Conservation (phyloP, 1,284 basidiomycete genomes). For the Fomitopsis schrenkii region DNA sequence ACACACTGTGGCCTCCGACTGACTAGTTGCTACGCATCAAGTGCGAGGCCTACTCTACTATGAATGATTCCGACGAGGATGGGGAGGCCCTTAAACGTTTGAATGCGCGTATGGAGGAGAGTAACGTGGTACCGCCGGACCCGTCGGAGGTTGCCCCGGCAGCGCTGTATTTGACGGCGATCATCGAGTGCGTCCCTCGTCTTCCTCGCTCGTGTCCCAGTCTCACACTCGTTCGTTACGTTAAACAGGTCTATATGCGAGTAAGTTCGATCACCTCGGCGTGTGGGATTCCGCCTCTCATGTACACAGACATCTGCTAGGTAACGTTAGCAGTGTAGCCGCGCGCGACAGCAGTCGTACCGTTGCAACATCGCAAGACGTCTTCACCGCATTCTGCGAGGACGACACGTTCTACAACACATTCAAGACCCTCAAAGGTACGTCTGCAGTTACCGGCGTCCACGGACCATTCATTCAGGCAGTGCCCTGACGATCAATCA, state of each 20-base stretch:
- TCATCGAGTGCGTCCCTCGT: conserved; percentile 72
- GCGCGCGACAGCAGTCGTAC: conserved; percentile 81
- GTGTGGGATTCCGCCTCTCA: conserved; percentile 3
- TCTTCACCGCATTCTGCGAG: conserved; percentile 85
- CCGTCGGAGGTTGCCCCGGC: conserved; percentile 71
- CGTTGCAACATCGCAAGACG: conserved; percentile 70
- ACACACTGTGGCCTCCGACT: neutral
- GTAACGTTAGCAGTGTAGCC: conserved; percentile 78
- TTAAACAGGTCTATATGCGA: conserved; percentile 72
- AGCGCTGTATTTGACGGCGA: conserved; percentile 86
- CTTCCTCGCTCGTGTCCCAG: conserved; percentile 5
- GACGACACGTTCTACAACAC: conserved; percentile 80
- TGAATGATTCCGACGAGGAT: conserved; percentile 80
- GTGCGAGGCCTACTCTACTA: conserved; percentile 80
- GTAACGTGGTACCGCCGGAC: conserved; percentile 46
- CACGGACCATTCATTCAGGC: neutral
- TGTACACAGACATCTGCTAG: conserved; percentile 67
- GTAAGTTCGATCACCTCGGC: conserved; percentile 41
- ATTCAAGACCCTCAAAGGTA: conserved; percentile 86
- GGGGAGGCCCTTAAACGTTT: conserved; percentile 56
- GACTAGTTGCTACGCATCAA: conserved; percentile 71
- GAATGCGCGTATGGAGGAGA: conserved; percentile 49
- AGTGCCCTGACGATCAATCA: neutral
- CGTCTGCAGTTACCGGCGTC: conserved; percentile 8
- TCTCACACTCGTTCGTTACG: conserved; percentile 3